phyloP scores from a whole-genome alignment of 345 rosid genomes.

The Eucalyptus guilfoylei region DNA sequence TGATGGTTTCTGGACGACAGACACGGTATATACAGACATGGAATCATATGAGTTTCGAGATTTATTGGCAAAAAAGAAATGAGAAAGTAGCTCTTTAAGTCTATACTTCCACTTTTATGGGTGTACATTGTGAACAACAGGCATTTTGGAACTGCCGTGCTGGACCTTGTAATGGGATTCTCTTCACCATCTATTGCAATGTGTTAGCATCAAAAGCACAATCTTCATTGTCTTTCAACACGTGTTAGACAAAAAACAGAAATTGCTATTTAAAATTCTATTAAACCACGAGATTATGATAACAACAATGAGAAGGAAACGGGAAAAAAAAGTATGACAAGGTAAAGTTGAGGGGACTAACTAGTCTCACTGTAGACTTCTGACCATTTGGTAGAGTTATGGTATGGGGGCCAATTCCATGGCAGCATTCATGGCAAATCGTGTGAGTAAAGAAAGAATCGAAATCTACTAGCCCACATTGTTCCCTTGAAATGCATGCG shows the following conservation, averaged over 20 bases:
- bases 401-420: constrained; percentile 94
- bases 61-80: neutral
- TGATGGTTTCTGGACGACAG: neutral
- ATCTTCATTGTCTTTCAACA: neutral
- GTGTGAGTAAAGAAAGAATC: constrained; percentile 93
- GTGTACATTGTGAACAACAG: neutral
- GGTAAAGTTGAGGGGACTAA: constrained; percentile 6
- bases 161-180: neutral
- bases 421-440: constrained; percentile 94
- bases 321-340: neutral
- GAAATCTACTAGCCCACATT: constrained; percentile 71
- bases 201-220: neutral
- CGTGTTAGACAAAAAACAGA: neutral
- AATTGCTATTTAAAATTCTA: neutral
- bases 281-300: neutral
- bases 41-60: neutral
- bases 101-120: neutral
- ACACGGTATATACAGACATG: neutral
- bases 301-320: neutral
- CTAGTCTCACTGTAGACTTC: constrained; percentile 83
- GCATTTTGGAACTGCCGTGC: neutral
- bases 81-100: neutral
- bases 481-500: constrained; percentile 53
- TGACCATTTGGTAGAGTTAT: constrained; percentile 84
- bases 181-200: neutral